Evolutionary conservation across 768 basidiomycete species (phyloP).

Genomic region (Cystofilobasidium macerans): DNA sequence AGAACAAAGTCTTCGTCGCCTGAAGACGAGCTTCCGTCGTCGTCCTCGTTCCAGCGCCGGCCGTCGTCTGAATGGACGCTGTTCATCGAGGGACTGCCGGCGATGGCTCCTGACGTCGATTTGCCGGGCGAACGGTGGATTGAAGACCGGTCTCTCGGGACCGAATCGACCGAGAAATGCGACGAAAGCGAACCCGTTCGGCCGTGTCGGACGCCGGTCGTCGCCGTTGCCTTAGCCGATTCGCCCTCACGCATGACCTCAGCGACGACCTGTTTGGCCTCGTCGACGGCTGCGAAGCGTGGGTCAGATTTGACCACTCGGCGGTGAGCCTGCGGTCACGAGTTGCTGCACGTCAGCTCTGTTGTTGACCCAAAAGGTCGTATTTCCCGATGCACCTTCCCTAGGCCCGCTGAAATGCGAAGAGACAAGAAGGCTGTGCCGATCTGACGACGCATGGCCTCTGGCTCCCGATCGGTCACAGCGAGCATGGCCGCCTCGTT

Average conservation of each 20-base stretch:
- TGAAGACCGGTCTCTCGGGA: no score
- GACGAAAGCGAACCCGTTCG: not conserved
- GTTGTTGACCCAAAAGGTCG: not conserved
- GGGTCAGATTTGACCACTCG: conserved; percentile 34
- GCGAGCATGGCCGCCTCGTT: conserved; percentile 12
- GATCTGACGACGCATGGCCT: conserved; percentile 9
- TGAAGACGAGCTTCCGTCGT: not conserved
- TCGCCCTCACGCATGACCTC: not conserved
- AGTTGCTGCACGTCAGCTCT: conserved; percentile 3
- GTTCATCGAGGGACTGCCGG: not conserved
- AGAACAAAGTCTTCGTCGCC: no score
- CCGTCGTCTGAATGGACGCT: not conserved
- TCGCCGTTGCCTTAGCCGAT: not conserved
- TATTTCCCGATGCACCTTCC: conserved; percentile 20
- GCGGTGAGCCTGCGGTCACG: conserved; percentile 27
- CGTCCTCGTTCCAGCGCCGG: not conserved
- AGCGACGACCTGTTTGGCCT: conserved; percentile 27
- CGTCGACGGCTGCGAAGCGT: conserved; percentile 34
- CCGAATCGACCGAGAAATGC: not conserved
- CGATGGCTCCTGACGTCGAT: not conserved
- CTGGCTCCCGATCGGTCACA: conserved; percentile 23
- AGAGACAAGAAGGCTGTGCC: conserved; percentile 4
- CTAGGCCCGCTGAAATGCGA: conserved; percentile 1
- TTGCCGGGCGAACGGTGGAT: not conserved
- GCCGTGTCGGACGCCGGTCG: not conserved